Evolutionary conservation across 2,329 filamentous ascomycete species (phyloP), one percentile per base, ranked within the genome.

Genomic region (Cladophialophora psammophila): DNA sequence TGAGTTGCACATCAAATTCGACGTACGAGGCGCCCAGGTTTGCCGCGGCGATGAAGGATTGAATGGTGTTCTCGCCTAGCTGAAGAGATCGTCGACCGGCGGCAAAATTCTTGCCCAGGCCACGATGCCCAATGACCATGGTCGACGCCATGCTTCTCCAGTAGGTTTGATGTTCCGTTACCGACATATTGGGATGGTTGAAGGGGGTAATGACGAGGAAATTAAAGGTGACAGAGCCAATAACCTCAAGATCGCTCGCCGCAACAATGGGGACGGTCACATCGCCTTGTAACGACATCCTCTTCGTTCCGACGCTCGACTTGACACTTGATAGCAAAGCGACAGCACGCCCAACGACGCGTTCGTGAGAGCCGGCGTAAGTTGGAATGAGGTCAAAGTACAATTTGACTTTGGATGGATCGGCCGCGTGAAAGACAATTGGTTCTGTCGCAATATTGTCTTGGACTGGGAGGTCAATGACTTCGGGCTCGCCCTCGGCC

Each of bases 161-260:
- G 78, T 98, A 99, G 0, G 94, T 98, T 76, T 96, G 92, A 65
- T 93, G 87, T 40, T 93, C 92, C 0, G 91, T 95, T 71, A 98
- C 89, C 64, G 91, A 91, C 90, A 99, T 95, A 67, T 96, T 96
- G 6, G 93, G 92, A 77, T 98, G 95, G 18, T 89, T 87, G 80
- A 99, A 99, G 0, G 95, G 94, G 0, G 93, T 98, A 73, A 99
- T 93, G 75, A 98, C 87, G 36, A 97, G 82, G 77, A 98, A 98
- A 78, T 97, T 97, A 84, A 99, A 99, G 74, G 96, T 97, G 72
- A 99, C 92, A 0, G 90, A 89, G 15, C 95, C 96, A 72, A 99
- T 97, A 9, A 98, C 90, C 67, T 98, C 94, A 38, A 98, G 82
- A 12, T 87, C 90, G 67, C 86, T 92, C 40, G 90, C 89, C 36